phyloP scores from a whole-genome alignment of 371 early-diverging fungal species.

The Circinella umbellata region DNA sequence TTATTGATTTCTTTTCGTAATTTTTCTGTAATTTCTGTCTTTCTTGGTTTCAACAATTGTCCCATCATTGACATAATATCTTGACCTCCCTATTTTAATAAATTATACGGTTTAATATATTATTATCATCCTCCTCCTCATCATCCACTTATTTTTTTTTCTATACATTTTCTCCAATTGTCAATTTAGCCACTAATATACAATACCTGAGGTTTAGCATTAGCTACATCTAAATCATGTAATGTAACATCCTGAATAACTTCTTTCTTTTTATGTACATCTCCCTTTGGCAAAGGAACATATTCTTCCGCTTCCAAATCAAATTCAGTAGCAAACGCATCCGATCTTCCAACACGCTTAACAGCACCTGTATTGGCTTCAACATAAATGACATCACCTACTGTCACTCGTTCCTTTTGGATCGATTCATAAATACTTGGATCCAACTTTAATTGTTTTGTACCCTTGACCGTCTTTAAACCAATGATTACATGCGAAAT shows the following conservation, averaged over 20 bases:
- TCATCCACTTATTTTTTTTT: no score
- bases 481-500: constrained; percentile 96
- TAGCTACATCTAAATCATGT: constrained; percentile 99
- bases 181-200: neutral
- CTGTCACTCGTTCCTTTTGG: constrained; percentile 95
- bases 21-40: constrained; percentile 98
- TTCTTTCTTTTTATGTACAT: constrained; percentile 98
- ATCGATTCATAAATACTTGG: constrained; percentile 97
- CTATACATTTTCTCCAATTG: no score
- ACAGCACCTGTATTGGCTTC: constrained; percentile 98
- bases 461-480: constrained; percentile 98
- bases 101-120: no score
- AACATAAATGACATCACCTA: constrained; percentile 99
- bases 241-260: constrained; percentile 97
- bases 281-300: constrained; percentile 98
- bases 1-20: constrained; percentile 98
- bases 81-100: constrained; percentile 75
- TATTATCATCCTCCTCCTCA: no score
- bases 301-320: constrained; percentile 97
- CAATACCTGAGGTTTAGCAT: constrained; percentile 86
- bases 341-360: constrained; percentile 97
- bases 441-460: constrained; percentile 97
- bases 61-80: constrained; percentile 98
- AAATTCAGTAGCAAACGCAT: constrained; percentile 95
- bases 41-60: constrained; percentile 95